Percentiles rank a stretch among this genome's conserved stretches.
phyloP scores from a whole-genome alignment of 306 rosid species.

The Canavalia ensiformis region DNA sequence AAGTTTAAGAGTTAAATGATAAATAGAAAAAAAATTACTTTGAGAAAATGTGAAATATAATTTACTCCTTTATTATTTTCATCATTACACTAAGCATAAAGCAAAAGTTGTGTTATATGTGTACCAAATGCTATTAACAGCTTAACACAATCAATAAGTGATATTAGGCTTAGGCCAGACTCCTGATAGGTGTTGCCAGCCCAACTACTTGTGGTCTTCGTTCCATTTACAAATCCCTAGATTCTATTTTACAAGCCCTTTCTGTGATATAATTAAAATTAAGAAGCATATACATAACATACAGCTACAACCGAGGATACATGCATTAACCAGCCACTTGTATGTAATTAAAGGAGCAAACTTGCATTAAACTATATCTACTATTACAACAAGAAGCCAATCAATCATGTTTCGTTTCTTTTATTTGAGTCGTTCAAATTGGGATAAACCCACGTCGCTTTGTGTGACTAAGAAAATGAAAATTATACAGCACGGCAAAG shows the following conservation, averaged over 20 bases:
- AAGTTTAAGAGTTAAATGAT: too few relatives aligned
- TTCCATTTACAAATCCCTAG: neutral
- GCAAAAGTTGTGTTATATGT: too few relatives aligned
- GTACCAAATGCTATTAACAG: too few relatives aligned
- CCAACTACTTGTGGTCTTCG: neutral
- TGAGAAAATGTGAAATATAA: too few relatives aligned
- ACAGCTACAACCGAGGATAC: neutral
- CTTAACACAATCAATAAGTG: neutral
- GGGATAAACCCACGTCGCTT: neutral
- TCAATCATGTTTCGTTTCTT: conserved; percentile 4
- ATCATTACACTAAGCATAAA: too few relatives aligned
- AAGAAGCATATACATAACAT: neutral
- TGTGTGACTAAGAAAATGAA: conserved; percentile 27
- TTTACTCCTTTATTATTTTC: too few relatives aligned
- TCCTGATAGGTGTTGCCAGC: neutral
- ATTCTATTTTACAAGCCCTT: neutral
- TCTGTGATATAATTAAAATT: neutral
- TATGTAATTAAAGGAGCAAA: neutral
- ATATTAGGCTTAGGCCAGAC: neutral
- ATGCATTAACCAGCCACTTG: neutral
- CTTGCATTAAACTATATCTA: conserved; percentile 1
- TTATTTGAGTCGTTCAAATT: neutral
- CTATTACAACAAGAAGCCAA: neutral
- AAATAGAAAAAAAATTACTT: too few relatives aligned
- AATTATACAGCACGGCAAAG: conserved; percentile 40